These are phyloP conservation scores for Nannochloris sp. DNA, from an alignment of 139 green algal genomes.

Conservation along the genomic window DNA sequence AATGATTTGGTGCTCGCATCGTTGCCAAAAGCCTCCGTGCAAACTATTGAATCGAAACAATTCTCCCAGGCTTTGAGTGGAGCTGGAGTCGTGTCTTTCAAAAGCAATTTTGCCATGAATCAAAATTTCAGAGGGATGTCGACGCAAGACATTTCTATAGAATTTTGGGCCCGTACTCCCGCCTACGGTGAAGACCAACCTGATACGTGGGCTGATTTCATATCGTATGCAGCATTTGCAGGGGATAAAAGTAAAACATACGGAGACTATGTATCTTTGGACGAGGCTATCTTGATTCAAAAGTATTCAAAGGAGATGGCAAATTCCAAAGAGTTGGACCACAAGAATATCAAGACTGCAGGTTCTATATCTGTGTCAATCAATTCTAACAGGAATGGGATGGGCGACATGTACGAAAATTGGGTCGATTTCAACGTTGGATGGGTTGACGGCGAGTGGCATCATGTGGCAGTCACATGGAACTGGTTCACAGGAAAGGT, in stretches of 20 bases:
- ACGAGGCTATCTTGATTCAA: constrained; percentile 74
- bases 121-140: constrained; percentile 44
- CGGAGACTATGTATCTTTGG: constrained; percentile 39
- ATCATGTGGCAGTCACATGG: constrained; percentile 77
- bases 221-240: constrained; percentile 42
- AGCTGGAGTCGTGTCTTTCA: constrained; percentile 42
- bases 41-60: constrained; percentile 13
- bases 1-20: constrained; percentile 61
- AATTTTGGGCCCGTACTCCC: constrained; percentile 68
- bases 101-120: constrained; percentile 76
- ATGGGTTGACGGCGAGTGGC: constrained; percentile 68
- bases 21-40: constrained; percentile 25
- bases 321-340: constrained; percentile 6
- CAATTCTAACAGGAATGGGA: constrained; percentile 64
- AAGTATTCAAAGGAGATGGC: constrained; percentile 40
- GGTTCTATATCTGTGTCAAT: constrained; percentile 70
- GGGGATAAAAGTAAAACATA: constrained; percentile 4
- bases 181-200: constrained; percentile 9
- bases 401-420: constrained; percentile 32
- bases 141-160: constrained; percentile 52
- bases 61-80: constrained; percentile 10
- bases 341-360: constrained; percentile 26
- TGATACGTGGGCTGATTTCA: constrained; percentile 27
- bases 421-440: constrained; percentile 63
- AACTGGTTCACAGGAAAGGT: constrained; percentile 40